Percentiles rank a stretch among this genome's conserved stretches.
Evolutionary conservation across 2,329 filamentous ascomycete species (phyloP).

Genomic region (Neonectria ditissima): DNA sequence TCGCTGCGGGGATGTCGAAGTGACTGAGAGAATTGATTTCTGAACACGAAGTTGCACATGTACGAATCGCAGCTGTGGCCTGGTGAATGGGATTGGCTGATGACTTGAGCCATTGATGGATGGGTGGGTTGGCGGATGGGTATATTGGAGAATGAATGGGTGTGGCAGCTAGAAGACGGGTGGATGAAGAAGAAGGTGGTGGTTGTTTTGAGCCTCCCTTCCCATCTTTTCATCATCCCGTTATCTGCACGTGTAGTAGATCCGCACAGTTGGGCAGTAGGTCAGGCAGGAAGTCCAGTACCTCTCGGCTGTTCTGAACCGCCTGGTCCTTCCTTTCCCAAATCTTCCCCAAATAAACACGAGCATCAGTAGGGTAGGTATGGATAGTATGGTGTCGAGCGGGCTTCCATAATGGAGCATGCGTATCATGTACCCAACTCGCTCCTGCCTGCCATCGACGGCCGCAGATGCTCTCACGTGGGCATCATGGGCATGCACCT

Average conservation of each 20-base stretch:
- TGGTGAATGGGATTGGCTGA: too few species aligned
- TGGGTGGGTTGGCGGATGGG: not conserved
- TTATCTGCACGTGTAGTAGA: not conserved
- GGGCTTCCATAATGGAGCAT: not conserved
- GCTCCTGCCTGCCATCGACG: conserved; percentile 1
- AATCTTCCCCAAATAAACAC: not conserved
- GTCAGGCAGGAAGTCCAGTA: too few species aligned
- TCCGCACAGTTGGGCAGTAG: not conserved
- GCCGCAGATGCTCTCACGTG: conserved; percentile 7
- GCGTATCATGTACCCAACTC: not conserved
- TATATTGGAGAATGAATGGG: too few species aligned
- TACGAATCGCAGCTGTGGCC: not conserved
- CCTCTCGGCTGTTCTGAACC: not conserved
- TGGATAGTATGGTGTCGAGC: not conserved
- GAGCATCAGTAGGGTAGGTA: too few species aligned
- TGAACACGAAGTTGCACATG: not conserved
- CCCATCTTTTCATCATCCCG: not conserved
- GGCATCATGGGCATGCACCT: conserved; percentile 5
- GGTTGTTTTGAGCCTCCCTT: too few species aligned
- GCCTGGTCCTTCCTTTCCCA: not conserved
- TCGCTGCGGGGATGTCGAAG: not conserved
- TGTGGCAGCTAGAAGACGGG: too few species aligned
- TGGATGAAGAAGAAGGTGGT: too few species aligned
- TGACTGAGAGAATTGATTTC: not conserved
- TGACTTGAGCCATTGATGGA: not conserved